Conservation (phyloP, 345 rosid species). For the Passiflora organensis region DNA sequence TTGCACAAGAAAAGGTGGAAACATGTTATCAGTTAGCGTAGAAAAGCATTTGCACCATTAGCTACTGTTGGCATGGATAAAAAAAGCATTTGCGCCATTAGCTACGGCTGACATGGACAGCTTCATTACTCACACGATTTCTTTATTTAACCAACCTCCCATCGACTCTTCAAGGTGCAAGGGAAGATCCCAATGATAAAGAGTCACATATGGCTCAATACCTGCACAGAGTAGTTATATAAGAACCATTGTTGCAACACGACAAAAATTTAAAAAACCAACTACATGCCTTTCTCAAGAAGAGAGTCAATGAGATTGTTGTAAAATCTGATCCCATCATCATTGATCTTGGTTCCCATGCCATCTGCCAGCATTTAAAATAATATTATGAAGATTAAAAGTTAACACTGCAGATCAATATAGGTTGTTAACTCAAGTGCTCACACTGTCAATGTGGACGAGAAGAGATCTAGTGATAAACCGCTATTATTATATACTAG, state of each 20-base stretch:
- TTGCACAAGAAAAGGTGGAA: no score
- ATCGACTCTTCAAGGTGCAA: slow-evolving; percentile 68
- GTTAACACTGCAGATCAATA: no score
- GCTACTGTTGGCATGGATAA: neutral
- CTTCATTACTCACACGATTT: slow-evolving; percentile 61
- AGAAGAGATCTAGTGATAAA: no score
- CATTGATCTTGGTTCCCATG: slow-evolving; percentile 18
- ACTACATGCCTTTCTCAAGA: slow-evolving; percentile 44
- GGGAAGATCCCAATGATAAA: slow-evolving; percentile 32
- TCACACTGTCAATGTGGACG: no score
- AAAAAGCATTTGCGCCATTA: no score
- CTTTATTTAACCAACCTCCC: slow-evolving; percentile 69
- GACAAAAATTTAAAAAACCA: slow-evolving; percentile 13
- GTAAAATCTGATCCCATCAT: slow-evolving; percentile 26
- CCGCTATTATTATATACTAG: no score
- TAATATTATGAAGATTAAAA: neutral
- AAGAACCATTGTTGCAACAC: slow-evolving; percentile 9
- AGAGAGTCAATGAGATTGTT: slow-evolving; percentile 24
- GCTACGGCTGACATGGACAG: neutral
- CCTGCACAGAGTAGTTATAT: slow-evolving; percentile 18
- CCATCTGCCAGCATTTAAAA: slow-evolving; percentile 17
- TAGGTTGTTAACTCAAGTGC: no score
- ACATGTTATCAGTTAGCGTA: no score
- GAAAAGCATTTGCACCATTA: no score
- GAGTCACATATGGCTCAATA: slow-evolving; percentile 22